Base-by-base conservation (phyloP, 2,329 filamentous ascomycete species). In the Madurella mycetomatis region DNA sequence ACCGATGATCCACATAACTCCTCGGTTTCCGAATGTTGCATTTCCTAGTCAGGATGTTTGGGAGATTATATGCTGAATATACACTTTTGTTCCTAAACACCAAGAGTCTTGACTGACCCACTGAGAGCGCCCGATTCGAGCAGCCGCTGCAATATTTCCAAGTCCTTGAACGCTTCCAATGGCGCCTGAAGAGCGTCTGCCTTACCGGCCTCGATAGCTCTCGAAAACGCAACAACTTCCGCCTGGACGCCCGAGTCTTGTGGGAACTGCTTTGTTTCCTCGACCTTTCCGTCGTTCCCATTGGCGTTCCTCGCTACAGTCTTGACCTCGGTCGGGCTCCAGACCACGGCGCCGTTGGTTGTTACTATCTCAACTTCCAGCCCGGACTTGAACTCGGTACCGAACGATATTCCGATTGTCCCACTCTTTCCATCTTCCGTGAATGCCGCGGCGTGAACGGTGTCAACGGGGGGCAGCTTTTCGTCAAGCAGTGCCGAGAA, bases 381-480 rank as follows among this genome's bases (percentile, higher is more conserved):
- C 0, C 55, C 61, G 9, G 53, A 49, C 55, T 65, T 67, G 48
- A 67, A 68, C 63, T 69, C 66, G 47, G 65, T 67, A 41, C 65
- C 67, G 53, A 67, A 70, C 9, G 65, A 63, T 11, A 70, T 54
- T 41, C 16, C 53, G 25, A 70, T 51, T 12, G 59, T 56, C 5
- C 67, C 67, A 44, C 44, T 59, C 47, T 57, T 60, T n/a, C 65
- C 64, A 47, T 56, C 51, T 34, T 55, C 25, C 4, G 67, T 70
- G 17, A 55, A 12, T 48, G 66, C 64, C 3, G 81, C 74, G 9
- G 82, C 82, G 62, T 83, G 79, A 48, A 89, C 72, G 1, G 85
- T 86, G 65, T 90, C 87, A 1, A 87, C 75, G 0, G 86, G 86
- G 4, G 81, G 76, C 9, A 90, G 72, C 61, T 84, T 76, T 50